These are phyloP conservation scores for Ballota nigra DNA, from an alignment of 257 asterid species.

Conservation along the genomic window DNA sequence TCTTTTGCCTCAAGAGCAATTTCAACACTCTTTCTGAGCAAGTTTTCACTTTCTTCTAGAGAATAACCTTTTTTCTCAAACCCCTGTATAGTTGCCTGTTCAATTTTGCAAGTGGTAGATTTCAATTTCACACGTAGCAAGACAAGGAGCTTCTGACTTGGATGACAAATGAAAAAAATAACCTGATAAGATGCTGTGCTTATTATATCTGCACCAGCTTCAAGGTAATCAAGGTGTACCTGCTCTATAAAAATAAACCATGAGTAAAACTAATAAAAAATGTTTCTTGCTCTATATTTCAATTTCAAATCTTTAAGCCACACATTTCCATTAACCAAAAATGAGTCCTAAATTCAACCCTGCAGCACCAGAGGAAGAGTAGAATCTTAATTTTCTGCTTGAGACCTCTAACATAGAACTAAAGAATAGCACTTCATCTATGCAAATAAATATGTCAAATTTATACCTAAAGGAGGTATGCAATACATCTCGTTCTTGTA, in stretches of 20 bases:
- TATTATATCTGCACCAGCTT: constrained; percentile 86
- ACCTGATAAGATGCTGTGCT: constrained; percentile 93
- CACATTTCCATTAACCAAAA: constrained; percentile 14
- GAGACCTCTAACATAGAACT: background rate
- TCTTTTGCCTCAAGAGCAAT: constrained; percentile 77
- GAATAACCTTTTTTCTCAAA: constrained; percentile 80
- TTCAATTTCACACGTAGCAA: constrained; percentile 4
- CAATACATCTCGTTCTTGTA: background rate
- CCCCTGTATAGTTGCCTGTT: constrained; percentile 92
- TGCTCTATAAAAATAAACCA: constrained; percentile 36
- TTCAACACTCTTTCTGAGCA: constrained; percentile 79
- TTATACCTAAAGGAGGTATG: background rate
- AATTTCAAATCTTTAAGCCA: background rate
- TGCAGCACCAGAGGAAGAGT: constrained; percentile 19
- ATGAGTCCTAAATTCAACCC: background rate
- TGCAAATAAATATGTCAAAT: background rate
- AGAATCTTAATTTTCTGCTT: background rate
- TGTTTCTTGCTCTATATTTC: background rate
- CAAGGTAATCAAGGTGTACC: constrained; percentile 96
- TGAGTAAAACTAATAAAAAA: constrained; percentile 11
- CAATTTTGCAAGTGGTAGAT: constrained; percentile 16
- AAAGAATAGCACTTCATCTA: background rate
- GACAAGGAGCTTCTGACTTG: constrained; percentile 8
- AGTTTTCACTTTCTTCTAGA: constrained; percentile 62
- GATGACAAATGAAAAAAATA: background rate